Base-by-base conservation (phyloP, 805 yeast species). In the Danielia oregonensis region DNA sequence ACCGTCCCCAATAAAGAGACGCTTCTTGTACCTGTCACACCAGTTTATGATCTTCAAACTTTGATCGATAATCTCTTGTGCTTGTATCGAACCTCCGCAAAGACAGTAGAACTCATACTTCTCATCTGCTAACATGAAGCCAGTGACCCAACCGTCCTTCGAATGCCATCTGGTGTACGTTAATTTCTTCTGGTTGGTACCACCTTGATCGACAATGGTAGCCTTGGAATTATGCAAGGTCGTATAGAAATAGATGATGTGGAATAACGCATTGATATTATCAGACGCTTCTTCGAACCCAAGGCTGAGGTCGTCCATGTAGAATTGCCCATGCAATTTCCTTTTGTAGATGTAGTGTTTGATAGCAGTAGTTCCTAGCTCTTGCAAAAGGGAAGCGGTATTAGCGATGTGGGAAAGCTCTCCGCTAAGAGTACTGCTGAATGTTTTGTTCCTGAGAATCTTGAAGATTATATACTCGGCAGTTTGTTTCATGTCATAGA, bases 321-420 rank as follows among this genome's bases (percentile, higher is more conserved):
- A 71, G 48, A 71, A 80, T 48, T 86, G 97, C 12, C 86, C 78
- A 37, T 75, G 74, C 15, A 62, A 63, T 39, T 76, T 80, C 22
- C 86, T 76, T 57, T 86, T 88, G 65, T 78, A 89, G 16, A 88
- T 72, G 52, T 89, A 93, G 61, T 88, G 96, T 40, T 78, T 74
- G 8, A 91, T 71, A 18, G 70, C 55, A 0, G 74, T 54, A 2
- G 53, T 53, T 17, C 50, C 33, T 13, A 59, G 44, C 26, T 59
- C 60, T 5, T 41, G 29, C 4, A 46, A 22, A 7, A 55, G 44
- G 6, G 59, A 51, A 6, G 55, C 30, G n/a, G 35, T 44, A 9
- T 29, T 37, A 8, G 26, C 13, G 7, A 16, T 16, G 7, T 46
- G 42, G 9, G 34, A 30, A 4, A 46, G 39, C 30, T 64, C 69